Base-by-base conservation (phyloP, 1,139 yeast species). In the Blastobotrys petasosporus region DNA sequence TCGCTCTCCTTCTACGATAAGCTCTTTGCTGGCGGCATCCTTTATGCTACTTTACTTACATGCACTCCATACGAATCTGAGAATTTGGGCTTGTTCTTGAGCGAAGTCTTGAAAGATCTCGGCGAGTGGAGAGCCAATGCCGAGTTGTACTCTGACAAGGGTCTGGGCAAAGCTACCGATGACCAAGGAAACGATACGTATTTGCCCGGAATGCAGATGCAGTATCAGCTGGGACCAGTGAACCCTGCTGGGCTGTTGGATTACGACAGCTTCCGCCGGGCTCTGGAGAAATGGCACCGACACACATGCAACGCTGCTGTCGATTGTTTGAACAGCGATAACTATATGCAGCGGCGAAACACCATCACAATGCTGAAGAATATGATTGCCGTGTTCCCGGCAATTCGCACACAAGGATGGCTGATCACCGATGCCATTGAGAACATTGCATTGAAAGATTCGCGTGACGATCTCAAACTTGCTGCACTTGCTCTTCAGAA, bases 261-360 rank as follows among this genome's bases (percentile, higher is more conserved):
- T 3, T 71, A 67, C 50, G 70, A 69, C 20, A 70, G 64, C 2
- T 75, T 69, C 58, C 69, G 75, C 33, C 63, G 62, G 9, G 60
- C 66, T 5, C 58, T 84, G 16, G 82, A 66, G 55, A 70, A 72
- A 9, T 82, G 84, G 75, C 88, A 85, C 56, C 61, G 68, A 0
- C 61, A 68, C 1, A 61, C 82, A 8, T 61, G 77, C 17, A 63
- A 67, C 1, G 76, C 78, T 32, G 66, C 82, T 35, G 59, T 70
- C 3, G 62, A 69, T 7, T 73, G 84, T 10, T 68, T 86, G 39
- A 62, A 67, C 10, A 75, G 79, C 15, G 70, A 71, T 1, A 85
- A 83, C 49, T 90, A 88, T 60, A 84, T 86, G 80, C 80, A 86
- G 2, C 75, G 94, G 45, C 77, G 92, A 51, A 90, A 88, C 63